phyloP scores from a whole-genome alignment of 441 rosid species.

The Pelargonium myrrhifolium region DNA sequence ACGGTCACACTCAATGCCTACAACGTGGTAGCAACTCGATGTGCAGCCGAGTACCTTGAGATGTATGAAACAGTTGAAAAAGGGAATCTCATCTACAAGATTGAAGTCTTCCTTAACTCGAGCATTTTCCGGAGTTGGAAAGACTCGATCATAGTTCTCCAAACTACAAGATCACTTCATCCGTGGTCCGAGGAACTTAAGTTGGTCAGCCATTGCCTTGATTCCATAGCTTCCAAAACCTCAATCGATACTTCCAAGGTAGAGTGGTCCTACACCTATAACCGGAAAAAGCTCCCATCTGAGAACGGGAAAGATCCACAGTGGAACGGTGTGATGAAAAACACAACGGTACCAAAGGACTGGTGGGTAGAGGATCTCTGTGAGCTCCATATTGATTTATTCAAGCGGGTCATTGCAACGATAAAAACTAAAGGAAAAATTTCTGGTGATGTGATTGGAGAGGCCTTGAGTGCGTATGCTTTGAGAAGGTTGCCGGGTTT shows the following conservation, averaged over 20 bases:
- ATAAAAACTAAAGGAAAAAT: conserved; percentile 79
- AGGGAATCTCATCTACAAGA: conserved; percentile 75
- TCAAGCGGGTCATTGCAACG: conserved; percentile 51
- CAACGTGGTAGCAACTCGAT: conserved; percentile 76
- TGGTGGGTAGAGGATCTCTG: conserved; percentile 99
- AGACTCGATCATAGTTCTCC: conserved; percentile 88
- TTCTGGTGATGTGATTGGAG: conserved; percentile 56
- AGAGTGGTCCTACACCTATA: conserved; percentile 86
- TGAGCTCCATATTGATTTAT: conserved; percentile 71
- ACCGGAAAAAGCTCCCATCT: conserved; percentile 47
- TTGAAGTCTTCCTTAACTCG: conserved; percentile 82
- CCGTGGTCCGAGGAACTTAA: conserved; percentile 88
- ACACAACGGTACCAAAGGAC: conserved; percentile 54
- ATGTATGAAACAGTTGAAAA: conserved; percentile 79
- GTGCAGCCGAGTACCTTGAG: conserved; percentile 93
- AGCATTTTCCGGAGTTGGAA: conserved; percentile 91
- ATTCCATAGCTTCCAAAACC: conserved; percentile 77
- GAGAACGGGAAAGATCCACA: conserved; percentile 35
- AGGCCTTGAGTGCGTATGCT: conserved; percentile 68
- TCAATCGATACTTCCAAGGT: conserved; percentile 62
- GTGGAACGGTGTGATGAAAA: conserved; percentile 29
- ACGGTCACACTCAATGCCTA: conserved; percentile 75
- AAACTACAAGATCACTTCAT: conserved; percentile 63
- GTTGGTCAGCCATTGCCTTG: conserved; percentile 76
- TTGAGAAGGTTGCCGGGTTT: conserved; percentile 78